Base-by-base conservation (phyloP, 2,329 filamentous ascomycete species). In the Tothia fuscella region DNA sequence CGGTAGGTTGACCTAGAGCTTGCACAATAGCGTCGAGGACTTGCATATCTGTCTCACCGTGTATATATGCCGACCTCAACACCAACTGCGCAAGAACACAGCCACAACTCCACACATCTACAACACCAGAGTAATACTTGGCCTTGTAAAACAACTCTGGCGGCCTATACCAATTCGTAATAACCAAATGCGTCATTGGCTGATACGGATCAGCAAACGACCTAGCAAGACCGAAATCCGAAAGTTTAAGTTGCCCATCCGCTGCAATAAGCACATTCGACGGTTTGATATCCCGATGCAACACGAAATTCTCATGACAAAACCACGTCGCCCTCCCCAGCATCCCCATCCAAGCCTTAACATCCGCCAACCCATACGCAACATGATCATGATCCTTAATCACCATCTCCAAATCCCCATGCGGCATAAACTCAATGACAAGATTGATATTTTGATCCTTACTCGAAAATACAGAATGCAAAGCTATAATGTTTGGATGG, bases 291-390 rank as follows among this genome's bases (percentile, higher is more conserved):
- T 98, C 91, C 52, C 91, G 84, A 64, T 98, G 91, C 22, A 98
- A 72, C 14, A 98, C 76, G 53, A 82, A 89, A 60, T 91, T 93
- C 57, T 88, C 84, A 62, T 98, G 91, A 62, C 91, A 96, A 68
- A 93, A 98, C 80, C 86, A 93, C 21, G 96, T 78, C 20, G 83
- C 91, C 31, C 89, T 79, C 21, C 75, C 76, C n/a, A 96, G 73
- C 91, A 96, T 96, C 48, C 83, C 84, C 80, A 95, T 93, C 91
- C 91, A 98, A 13, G 87, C 82, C 61, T 98, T 98, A 61, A 96
- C 87, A 60, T 98, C 91, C 14, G 84, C 82, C 9, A 78, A 76
- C 47, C 83, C 83, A 60, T 96, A 96, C 42, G 78, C 76, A 35
- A 95, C 80, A 41, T 68, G 68, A 34, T 80, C 74, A 22, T 74